Base-by-base conservation (phyloP, 805 yeast species). In the Spencermartinsiella europaea region DNA sequence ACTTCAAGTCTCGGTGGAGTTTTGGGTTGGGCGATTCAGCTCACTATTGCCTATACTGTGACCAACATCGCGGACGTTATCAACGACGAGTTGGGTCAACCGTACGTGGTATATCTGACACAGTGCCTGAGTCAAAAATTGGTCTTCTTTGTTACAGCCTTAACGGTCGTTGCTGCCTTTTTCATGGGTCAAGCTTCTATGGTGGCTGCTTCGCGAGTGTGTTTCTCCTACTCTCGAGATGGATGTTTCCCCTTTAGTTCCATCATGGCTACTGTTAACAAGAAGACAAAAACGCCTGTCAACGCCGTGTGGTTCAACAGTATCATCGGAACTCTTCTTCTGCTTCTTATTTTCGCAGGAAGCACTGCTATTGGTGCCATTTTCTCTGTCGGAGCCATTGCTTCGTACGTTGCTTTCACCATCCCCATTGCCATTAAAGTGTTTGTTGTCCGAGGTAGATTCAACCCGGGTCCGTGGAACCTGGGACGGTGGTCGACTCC, bases 351-450 rank as follows among this genome's bases (percentile, higher is more conserved):
- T 60, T 79, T 81, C 62, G 81, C 81, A 28, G 84, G 84, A 34
- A 80, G 77, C 48, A 71, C 74, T 17, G 83, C 87, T 41, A 78
- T 81, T 53, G 80, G 75, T 25, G 88, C 88, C 37, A 80, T 81
- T 50, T 82, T 82, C 66, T 79, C 85, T 1, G 84, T 82, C 40
- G 85, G 85, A 27, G 86, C 85, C 38, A 80, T 81, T 57, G 76
- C 83, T 12, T 77, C 83, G 0, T 80, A 80, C 56, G 72, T 81
- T 48, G 81, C 87, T 2, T 82, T 81, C 64, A 72, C 77, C n/a
- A 67, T 78, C 54, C 88, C 88, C 10, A 77, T 81, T 16, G 56
- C 77, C 5, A 70, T 81, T 48, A 76, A 79, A 58, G 74, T 79
- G 55, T 74, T 81, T 3, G 76, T 74, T 56, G 74, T 80, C 2